A percentile compares a stretch with the other conserved stretches of the same genome.
These are phyloP conservation scores for Paraconiothyrium sp. DNA, from an alignment of 2,329 filamentous ascomycete genomes.

Conservation along the genomic window DNA sequence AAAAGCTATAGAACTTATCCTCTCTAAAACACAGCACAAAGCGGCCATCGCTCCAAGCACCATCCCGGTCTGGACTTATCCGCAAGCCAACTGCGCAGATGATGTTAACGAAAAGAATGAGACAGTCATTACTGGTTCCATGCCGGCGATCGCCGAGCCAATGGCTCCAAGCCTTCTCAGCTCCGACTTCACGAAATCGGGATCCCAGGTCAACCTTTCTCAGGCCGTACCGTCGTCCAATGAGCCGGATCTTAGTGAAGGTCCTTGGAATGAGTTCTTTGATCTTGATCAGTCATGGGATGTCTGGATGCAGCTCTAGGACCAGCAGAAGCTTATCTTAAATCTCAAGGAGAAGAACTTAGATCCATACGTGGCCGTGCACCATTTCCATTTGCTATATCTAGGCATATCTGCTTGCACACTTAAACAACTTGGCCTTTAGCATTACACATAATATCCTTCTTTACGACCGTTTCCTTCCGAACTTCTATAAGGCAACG, in stretches of 20 bases:
- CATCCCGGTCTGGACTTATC: not conserved
- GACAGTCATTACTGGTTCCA: not conserved
- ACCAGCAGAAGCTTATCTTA: not conserved
- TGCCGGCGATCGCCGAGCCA: not conserved
- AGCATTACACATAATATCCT: too few relatives aligned
- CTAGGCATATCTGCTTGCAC: too few relatives aligned
- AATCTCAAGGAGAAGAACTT: too few relatives aligned
- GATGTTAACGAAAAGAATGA: not conserved
- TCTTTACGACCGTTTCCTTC: too few relatives aligned
- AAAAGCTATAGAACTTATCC: not conserved
- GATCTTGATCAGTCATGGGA: conserved; percentile 2
- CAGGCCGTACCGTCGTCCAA: too few relatives aligned
- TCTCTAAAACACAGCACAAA: not conserved
- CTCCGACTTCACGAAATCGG: not conserved
- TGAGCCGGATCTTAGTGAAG: not conserved
- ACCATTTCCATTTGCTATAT: too few relatives aligned
- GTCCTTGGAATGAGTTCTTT: conserved; percentile 3
- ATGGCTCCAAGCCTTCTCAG: not conserved
- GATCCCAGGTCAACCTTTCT: not conserved
- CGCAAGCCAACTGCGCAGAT: not conserved
- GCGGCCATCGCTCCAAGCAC: not conserved
- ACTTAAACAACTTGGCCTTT: too few relatives aligned
- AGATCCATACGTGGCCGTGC: too few relatives aligned
- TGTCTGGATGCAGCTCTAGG: conserved; percentile 1
- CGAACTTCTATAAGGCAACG: too few relatives aligned